Percentiles rank a stretch among this genome's conserved stretches.
phyloP scores from a whole-genome alignment of 176 grass and related monocot genomes.

The Themeda triandra region DNA sequence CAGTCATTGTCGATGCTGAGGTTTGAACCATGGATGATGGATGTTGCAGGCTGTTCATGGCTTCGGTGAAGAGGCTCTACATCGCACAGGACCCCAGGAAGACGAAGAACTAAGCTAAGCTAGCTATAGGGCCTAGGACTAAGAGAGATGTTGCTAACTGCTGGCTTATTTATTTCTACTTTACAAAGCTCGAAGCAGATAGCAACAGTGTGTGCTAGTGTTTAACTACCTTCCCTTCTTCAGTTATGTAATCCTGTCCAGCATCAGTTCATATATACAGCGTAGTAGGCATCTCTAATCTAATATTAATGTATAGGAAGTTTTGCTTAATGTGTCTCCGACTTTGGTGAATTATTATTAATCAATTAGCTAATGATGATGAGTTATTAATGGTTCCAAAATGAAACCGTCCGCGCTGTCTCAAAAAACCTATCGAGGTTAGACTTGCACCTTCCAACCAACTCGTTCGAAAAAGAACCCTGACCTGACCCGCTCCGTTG shows the following conservation, averaged over 20 bases:
- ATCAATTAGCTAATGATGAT: not conserved
- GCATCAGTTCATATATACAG: not conserved
- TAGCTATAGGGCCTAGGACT: not conserved
- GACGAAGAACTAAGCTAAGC: not conserved
- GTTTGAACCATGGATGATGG: not conserved
- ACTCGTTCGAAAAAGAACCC: too few species aligned
- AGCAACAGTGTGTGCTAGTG: not conserved
- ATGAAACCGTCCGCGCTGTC: not conserved
- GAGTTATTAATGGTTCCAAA: not conserved
- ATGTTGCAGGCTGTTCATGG: conserved; percentile 55
- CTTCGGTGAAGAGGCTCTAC: conserved; percentile 71
- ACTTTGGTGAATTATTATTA: not conserved
- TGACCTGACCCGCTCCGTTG: too few species aligned
- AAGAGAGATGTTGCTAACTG: not conserved
- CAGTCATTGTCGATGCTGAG: not conserved
- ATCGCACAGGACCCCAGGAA: conserved; percentile 48
- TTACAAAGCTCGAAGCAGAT: not conserved
- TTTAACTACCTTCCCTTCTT: not conserved
- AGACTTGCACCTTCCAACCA: too few species aligned
- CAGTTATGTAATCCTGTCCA: not conserved
- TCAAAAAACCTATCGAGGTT: too few species aligned
- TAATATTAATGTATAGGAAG: conserved; percentile 1
- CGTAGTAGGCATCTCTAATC: not conserved
- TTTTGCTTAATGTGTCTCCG: conserved; percentile 15
- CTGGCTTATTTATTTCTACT: not conserved